Base-by-base conservation (phyloP, 805 yeast species). In the Saccharomycopsis fodiens region DNA sequence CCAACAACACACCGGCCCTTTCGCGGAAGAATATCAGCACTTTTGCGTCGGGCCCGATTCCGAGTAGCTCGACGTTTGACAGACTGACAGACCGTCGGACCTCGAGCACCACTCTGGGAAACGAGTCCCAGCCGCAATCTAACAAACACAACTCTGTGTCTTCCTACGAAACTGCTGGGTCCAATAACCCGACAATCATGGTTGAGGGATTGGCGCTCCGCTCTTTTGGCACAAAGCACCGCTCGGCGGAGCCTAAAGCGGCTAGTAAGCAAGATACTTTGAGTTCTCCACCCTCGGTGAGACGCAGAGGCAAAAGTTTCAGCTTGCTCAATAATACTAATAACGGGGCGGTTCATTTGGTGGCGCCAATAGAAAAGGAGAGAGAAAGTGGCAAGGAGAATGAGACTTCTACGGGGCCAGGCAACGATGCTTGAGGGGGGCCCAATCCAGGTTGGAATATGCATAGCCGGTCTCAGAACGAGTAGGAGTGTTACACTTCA, bases 171-270 rank as follows among this genome's bases (percentile, higher is more conserved):
- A 15, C 36, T 15, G 17, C 36, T 7, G 20, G 36, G 17, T 32
- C 36, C 13, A 5, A 10, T 10, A 31, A 25, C 4, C 54, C 54
- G 29, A 51, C 52, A 8, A 48, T 51, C 21, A 42, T 51, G 45
- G 54, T 51, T 5, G 52, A 51, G 17, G 54, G 54, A 10, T 32
- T 51, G 19, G 46, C 52, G 5, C 45, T 51, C 27, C 35, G 54
- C 35, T 31, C 47, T 3, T 51, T 51, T 45, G 54, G 54, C 1
- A 50, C 53, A 2, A 46, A 47, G 23, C 35, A 41, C 32, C 38
- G 46, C 39, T 19, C 37, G 10, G 10, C 27, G 3, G 44, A 30
- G 21, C 8, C 36, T 13, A 41, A 15, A 17, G 8, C 36, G 36
- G 5, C 20, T 16, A 22, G 6, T 21, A 15, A 8, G 20, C n/a